Base-by-base conservation (phyloP, 2,329 filamentous ascomycete genomes). In the Arthrobotrys sphaeroides region DNA sequence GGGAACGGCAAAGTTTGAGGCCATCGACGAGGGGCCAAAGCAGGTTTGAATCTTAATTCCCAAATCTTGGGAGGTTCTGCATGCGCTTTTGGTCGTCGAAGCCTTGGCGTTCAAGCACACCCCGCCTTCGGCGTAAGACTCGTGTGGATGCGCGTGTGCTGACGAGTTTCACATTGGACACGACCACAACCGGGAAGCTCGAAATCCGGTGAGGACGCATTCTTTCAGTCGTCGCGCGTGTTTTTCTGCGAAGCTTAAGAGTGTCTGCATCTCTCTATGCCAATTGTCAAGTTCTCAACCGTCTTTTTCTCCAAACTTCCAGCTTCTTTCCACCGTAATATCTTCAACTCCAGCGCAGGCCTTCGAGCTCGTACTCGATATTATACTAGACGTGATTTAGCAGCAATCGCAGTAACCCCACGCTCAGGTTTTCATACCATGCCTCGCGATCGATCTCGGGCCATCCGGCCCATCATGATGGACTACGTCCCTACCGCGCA, bases 401-500 rank as follows among this genome's bases (percentile, higher is more conserved):
- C 20, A 16, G 16, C 2, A 12, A n/a, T 22, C 38, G 26, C 33
- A 2, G n/a, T 16, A 5, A 20, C 26, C 18, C 16, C 6, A 38
- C 38, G n/a, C 18, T 55, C 51, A n/a, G 13, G 22, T 7, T 38
- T 38, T 12, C 7, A 53, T 18, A 49, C 12, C n/a, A 60, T 38
- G 26, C 45, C 51, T 4, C 22, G 31, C 16, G n/a, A n/a, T 26
- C 45, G 36, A 12, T 9, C n/a, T n/a, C n/a, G n/a, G n/a, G n/a
- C 28, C 12, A 6, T 16, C 5, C 36, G 60, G 20, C 13, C 18
- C 4, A 33, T 64, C 40, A 75, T 75, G 72, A 64, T 75, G 72
- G 72, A 75, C 49, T 75, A 75, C 33, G 59, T 65, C 57, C 72
- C 72, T 12, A 59, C 64, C 20, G 72, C 72, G 40, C 72, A 75